Evolutionary conservation across 2,329 filamentous ascomycete species (phyloP).

Genomic region (Claviceps sp.): DNA sequence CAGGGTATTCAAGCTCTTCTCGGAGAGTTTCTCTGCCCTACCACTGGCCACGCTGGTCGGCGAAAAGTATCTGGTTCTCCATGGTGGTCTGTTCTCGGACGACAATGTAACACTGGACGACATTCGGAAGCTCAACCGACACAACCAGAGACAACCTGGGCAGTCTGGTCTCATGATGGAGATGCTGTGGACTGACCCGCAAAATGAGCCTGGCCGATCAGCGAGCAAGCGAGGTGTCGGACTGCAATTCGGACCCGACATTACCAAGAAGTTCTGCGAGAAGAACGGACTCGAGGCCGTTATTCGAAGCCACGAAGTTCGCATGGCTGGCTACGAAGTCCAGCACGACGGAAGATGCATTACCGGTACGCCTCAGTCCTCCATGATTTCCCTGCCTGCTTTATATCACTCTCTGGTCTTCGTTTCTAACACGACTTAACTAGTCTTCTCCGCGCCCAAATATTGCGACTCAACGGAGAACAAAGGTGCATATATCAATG

Average conservation of each 20-base stretch:
- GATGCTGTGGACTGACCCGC: constrained; percentile 98
- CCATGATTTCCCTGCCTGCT: background rate
- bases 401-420: constrained; percentile 12
- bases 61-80: constrained; percentile 79
- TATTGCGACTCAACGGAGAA: constrained; percentile 98
- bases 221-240: constrained; percentile 96
- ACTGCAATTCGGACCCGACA: constrained; percentile 90
- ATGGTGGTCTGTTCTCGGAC: constrained; percentile 91
- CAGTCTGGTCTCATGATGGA: constrained; percentile 98
- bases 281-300: constrained; percentile 89
- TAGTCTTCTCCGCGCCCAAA: constrained; percentile 90
- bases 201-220: constrained; percentile 69
- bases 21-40: constrained; percentile 90
- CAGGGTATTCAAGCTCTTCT: constrained; percentile 90
- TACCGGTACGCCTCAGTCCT: constrained; percentile 46
- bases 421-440: constrained; percentile 4
- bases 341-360: constrained; percentile 94
- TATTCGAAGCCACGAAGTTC: constrained; percentile 93
- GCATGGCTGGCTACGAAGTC: constrained; percentile 98
- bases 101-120: constrained; percentile 87
- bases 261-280: constrained; percentile 94
- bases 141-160: constrained; percentile 82
- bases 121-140: constrained; percentile 82
- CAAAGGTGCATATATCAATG: constrained; percentile 96
- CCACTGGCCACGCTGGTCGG: constrained; percentile 87